A percentile compares a stretch with the other conserved stretches of the same genome.
These are phyloP conservation scores for Chaetomium sp. DNA, from an alignment of 2,329 filamentous ascomycete genomes.

Conservation along the genomic window DNA sequence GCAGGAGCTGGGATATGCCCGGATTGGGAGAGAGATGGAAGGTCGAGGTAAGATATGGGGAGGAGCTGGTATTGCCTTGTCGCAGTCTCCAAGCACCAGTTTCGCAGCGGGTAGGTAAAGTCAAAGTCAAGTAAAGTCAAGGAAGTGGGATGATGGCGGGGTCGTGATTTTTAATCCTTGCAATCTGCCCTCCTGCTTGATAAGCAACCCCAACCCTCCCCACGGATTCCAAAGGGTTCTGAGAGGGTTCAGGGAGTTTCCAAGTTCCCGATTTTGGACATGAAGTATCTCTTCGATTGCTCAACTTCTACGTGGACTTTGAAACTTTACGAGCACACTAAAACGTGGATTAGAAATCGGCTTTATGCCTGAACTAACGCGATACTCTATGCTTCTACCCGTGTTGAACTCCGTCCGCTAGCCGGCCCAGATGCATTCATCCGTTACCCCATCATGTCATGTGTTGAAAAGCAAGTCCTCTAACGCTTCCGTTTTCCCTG, in stretches of 20 bases:
- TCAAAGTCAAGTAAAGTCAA: too few species aligned
- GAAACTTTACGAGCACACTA: not conserved
- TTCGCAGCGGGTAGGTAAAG: not conserved
- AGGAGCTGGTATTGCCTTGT: not conserved
- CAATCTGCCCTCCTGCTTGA: constrained; percentile 18
- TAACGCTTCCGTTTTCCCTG: not conserved
- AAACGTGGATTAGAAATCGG: not conserved
- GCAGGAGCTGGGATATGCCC: not conserved
- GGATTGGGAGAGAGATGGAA: not conserved
- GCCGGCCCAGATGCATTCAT: constrained; percentile 7
- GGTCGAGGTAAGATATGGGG: too few species aligned
- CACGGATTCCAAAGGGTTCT: not conserved
- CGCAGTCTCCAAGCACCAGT: not conserved
- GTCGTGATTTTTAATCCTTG: constrained; percentile 24
- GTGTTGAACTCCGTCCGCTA: constrained; percentile 18
- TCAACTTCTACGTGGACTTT: not conserved
- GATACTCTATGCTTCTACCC: constrained; percentile 6
- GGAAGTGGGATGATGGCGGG: constrained; percentile 17
- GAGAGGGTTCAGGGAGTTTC: not conserved
- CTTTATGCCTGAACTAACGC: not conserved
- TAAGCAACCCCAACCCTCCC: constrained; percentile 27
- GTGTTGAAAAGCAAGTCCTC: constrained; percentile 17
- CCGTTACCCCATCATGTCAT: not conserved
- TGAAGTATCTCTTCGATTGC: not conserved
- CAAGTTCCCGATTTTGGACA: not conserved